Base-by-base conservation (phyloP, 1,139 yeast genomes). In the Suhomyces guaymorum region DNA sequence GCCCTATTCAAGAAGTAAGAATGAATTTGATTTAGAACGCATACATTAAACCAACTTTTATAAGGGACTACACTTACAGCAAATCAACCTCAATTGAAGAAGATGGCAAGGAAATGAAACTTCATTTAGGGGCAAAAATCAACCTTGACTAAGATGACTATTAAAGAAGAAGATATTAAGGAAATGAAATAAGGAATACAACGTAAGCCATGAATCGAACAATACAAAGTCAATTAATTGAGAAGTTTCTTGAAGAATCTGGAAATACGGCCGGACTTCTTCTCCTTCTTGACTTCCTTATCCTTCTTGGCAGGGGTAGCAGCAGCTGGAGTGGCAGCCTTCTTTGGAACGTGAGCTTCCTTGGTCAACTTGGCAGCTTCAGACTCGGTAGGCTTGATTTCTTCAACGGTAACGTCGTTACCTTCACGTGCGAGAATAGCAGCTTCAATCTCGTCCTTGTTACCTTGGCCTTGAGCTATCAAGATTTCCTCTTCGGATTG, bases 161-260 rank as follows among this genome's bases (percentile, higher is more conserved):
- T 28, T 32, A 38, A 24, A 32, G 32, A 28, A 20, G 27, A 38
- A 16, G 26, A 26, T 24, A 30, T 28, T 27, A 38, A 23, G 30
- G 33, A 35, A 35, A 30, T 32, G 37, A 35, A 38, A 29, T 30
- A 26, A 34, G 33, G 29, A 29, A 28, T 32, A 32, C 31, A 35
- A 32, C 30, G 32, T 31, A 35, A 31, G 32, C 22, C 32, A 30
- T 30, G 35, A 37, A 25, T 28, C 38, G 30, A 33, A 25, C 14
- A 15, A 19, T 15, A 25, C 27, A 17, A 14, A 13, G 15, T 11
- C 9, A 26, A 27, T 22, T 38, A 67, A 39, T 51, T 56, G 47
- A 72, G 63, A 24, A 69, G 48, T 51, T 66, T 73, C 59, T 72
- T 74, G 43, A 74, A 46, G 44, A 49, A 51, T 49, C 70, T 73